Base-by-base conservation (phyloP, 805 yeast species). In the Yarrowia keelungensis region DNA sequence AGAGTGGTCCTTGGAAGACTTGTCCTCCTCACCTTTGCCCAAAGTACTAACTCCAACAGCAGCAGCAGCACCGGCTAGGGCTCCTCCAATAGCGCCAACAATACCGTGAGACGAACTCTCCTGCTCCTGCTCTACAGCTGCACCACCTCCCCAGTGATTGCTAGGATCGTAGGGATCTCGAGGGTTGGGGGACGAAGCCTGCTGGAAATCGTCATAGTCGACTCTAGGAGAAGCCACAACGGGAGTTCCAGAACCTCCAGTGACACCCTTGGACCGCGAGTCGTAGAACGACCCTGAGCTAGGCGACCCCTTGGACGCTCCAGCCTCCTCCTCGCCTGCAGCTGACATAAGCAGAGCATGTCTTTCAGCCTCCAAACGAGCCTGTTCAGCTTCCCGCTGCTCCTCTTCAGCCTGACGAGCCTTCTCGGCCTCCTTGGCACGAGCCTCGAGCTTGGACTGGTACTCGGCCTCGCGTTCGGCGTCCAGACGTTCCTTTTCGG, bases 141-240 rank as follows among this genome's bases (percentile, higher is more conserved):
- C 22, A n/a, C 50, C 50, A 8, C 64, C 61, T 4, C 51, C n/a
- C 32, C 42, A 35, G 16, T 59, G 65, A 35, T 59, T 59, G 14
- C 65, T 59, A 11, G 65, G 65, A 16, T 59, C 65, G 14, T 59
- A 59, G 9, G 65, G 65, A 38, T 59, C 65, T 8, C 62, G 19
- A 3, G 38, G 22, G 14, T 8, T 12, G 9, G 59, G 59, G 7
- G 59, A 53, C 19, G 36, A 41, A 11, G 42, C 14, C 16, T 26
- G 14, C 26, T 35, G 42, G 8, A 12, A 53, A n/a, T 39, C 59
- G 8, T 53, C 59, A 26, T 56, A 56, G 2, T 11, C 62, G 15
- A 56, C 47, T n/a, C 47, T 19, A 11, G 64, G 64, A 42, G 64
- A 56, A 11, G 53, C 36, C 22, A 42, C 36, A 7, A 35, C 51